Conservation (phyloP, 179 eudicot species). For the Heliamphora pulchella region DNA sequence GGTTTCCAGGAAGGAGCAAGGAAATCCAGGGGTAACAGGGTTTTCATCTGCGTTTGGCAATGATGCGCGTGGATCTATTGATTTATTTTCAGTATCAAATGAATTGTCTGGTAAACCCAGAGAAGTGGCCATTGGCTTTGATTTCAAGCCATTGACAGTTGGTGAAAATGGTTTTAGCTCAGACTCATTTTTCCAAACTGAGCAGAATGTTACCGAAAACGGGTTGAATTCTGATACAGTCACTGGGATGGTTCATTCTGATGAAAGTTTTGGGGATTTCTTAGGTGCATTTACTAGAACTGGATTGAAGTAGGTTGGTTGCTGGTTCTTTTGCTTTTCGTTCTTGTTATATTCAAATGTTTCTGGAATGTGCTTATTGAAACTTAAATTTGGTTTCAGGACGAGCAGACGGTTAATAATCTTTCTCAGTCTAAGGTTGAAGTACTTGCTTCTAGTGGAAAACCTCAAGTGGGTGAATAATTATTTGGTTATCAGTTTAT, state of each 20-base stretch:
- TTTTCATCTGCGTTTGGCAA: constrained; percentile 26
- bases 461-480: constrained; percentile 17
- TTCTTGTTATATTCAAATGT: background rate
- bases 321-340: background rate
- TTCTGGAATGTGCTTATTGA: constrained; percentile 12
- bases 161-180: constrained; percentile 23
- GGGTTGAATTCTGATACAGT: constrained; percentile 22
- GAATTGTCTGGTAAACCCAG: constrained; percentile 20
- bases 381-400: constrained; percentile 17
- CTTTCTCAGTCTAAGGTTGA: constrained; percentile 16
- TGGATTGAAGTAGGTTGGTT: constrained; percentile 40
- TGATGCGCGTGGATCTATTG: constrained; percentile 24
- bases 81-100: constrained; percentile 36
- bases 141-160: constrained; percentile 21
- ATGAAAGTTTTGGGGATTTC: constrained; percentile 65
- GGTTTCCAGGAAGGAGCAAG: constrained; percentile 34
- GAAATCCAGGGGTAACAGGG: constrained; percentile 23
- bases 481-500: background rate
- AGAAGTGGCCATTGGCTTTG: constrained; percentile 24
- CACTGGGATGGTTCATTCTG: constrained; percentile 32
- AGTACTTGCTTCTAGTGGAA: constrained; percentile 18
- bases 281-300: constrained; percentile 38
- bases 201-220: constrained; percentile 23
- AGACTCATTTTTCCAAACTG: constrained; percentile 22
- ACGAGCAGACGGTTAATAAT: constrained; percentile 1